A percentile compares a stretch with the other conserved stretches of the same genome.
phyloP scores from a whole-genome alignment of 768 basidiomycete genomes.

The Leucocoprinus leucothites region DNA sequence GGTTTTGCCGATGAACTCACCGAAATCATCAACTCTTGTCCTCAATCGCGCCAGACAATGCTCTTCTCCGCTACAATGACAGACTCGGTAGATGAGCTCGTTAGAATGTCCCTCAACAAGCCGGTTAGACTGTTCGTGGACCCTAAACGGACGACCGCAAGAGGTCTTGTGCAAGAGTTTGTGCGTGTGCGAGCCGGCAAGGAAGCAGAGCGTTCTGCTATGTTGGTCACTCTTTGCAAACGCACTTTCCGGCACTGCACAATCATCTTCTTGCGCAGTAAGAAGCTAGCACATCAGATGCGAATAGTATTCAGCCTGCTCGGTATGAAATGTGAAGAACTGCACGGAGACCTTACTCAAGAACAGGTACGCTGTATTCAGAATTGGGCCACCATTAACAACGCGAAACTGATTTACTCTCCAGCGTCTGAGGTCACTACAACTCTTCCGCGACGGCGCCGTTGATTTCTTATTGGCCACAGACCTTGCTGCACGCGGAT shows the following conservation, averaged over 20 bases:
- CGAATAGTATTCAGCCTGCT: constrained; percentile 87
- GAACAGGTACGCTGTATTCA: constrained; percentile 66
- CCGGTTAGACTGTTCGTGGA: constrained; percentile 96
- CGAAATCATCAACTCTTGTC: constrained; percentile 92
- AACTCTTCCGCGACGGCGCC: constrained; percentile 80
- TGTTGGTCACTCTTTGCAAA: constrained; percentile 83
- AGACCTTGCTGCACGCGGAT: constrained; percentile 90
- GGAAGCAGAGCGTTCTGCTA: constrained; percentile 70
- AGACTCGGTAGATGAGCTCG: constrained; percentile 90
- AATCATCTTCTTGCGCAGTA: constrained; percentile 94
- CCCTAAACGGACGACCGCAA: constrained; percentile 84
- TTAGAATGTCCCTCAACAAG: constrained; percentile 88
- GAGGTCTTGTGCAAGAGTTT: constrained; percentile 89
- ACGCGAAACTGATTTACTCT: constrained; percentile 8
- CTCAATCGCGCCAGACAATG: constrained; percentile 91
- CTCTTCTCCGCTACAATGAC: constrained; percentile 99
- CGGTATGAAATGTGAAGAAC: constrained; percentile 86
- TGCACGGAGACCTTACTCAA: constrained; percentile 95
- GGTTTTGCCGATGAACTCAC: constrained; percentile 93
- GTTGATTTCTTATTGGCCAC: constrained; percentile 97
- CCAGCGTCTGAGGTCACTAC: constrained; percentile 83
- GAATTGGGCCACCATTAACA: background rate
- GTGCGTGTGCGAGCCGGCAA: constrained; percentile 84
- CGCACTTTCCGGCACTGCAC: constrained; percentile 80
- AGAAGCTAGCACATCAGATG: constrained; percentile 97